These are phyloP conservation scores for Berberis vulgaris DNA, from an alignment of 164 flowering plant species.

Conservation along the genomic window DNA sequence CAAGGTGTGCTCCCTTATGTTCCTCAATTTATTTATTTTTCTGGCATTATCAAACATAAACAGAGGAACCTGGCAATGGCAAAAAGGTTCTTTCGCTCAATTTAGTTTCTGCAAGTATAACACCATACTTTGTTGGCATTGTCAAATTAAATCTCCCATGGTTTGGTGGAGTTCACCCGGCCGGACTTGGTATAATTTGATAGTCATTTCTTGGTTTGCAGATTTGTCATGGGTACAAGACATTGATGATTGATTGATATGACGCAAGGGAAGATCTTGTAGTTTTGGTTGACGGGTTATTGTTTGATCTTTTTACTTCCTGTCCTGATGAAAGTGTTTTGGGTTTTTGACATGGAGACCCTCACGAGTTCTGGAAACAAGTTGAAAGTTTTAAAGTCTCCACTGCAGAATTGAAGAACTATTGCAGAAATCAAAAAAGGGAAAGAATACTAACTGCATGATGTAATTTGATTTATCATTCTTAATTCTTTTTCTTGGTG, in stretches of 20 bases:
- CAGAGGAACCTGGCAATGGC: neutral
- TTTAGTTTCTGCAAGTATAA: too few species aligned
- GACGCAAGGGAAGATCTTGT: neutral
- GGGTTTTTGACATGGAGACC: too few species aligned
- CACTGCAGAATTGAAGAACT: too few species aligned
- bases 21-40: neutral
- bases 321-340: too few species aligned
- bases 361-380: too few species aligned
- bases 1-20: slow-evolving; percentile 40
- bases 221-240: slow-evolving; percentile 84
- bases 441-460: too few species aligned
- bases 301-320: neutral
- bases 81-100: neutral
- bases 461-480: neutral
- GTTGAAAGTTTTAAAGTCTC: too few species aligned
- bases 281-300: neutral
- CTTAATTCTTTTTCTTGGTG: neutral
- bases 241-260: slow-evolving; percentile 41
- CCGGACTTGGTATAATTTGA: neutral
- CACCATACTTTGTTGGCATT: too few species aligned
- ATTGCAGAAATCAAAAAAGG: too few species aligned
- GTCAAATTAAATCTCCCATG: neutral
- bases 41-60: neutral
- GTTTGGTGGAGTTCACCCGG: neutral
- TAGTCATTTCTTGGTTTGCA: slow-evolving; percentile 21